Evolutionary conservation across 345 rosid species (phyloP), one percentile per base, ranked within the genome.

Genomic region (Clausena lansium): DNA sequence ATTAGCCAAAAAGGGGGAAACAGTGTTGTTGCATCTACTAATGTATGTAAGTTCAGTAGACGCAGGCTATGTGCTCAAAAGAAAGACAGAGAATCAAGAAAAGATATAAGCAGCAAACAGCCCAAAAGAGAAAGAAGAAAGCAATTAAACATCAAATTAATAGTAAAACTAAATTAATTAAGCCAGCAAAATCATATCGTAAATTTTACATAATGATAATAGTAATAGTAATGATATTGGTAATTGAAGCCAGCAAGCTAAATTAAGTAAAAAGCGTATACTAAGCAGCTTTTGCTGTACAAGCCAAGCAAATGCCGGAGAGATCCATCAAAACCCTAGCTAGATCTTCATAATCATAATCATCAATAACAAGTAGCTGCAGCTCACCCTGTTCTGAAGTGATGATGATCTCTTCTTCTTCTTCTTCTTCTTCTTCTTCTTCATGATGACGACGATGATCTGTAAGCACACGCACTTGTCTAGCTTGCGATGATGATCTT

Each of bases 271-370:
- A 11, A 45, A 45, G 1, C 50, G 13, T 45, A 11, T 45, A 13
- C 50, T 45, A 45, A 45, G 89, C 89, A 75, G 92, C 88, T 80
- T 84, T 87, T 15, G 88, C 89, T 39, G 81, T 50, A 80, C 79
- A 79, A 59, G 79, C 45, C 71, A 83, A 52, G 38, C 68, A 67
- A 77, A 78, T 73, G 24, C 60, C 41, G 67, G 32, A 79, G 20
- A 84, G 82, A 86, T 87, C 84, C 80, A 78, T 84, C 55, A 82
- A 75, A 77, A 79, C 72, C 77, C 66, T 54, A 17, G 78, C 83
- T 17, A 79, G 81, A 81, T 89, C 90, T 81, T 17, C 84, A 66
- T 82, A 63, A 15, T 73, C 76, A 71, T 2, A n/a, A 54, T 5
- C 81, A 28, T 69, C 74, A 15, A 79, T 66, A 71, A 62, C 80